phyloP scores from a whole-genome alignment of 345 rosid species.

The Viola odorata region DNA sequence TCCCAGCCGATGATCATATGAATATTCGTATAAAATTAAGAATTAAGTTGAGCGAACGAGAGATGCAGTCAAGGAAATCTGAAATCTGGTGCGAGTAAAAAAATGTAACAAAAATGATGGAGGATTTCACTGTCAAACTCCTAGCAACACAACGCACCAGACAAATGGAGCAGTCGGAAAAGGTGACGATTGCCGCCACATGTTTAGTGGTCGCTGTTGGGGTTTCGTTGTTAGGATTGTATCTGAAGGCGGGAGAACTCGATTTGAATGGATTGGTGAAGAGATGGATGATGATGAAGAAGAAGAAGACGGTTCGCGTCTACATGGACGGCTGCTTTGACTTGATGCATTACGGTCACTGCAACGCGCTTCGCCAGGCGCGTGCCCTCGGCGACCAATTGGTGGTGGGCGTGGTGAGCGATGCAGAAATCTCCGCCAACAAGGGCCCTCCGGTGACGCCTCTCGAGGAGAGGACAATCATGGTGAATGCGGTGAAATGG shows the following conservation, averaged over 20 bases:
- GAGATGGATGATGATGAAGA: conserved; percentile 16
- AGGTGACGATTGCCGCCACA: conserved; percentile 7
- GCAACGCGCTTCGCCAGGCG: conserved; percentile 79
- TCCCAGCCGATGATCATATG: no score
- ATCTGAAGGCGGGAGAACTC: conserved; percentile 5
- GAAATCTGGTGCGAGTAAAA: no score
- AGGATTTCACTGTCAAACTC: no score
- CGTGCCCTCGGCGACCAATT: conserved; percentile 59
- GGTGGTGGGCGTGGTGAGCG: conserved; percentile 78
- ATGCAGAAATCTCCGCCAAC: conserved; percentile 57
- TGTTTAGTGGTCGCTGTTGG: conserved; percentile 15
- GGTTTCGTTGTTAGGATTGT: conserved; percentile 14
- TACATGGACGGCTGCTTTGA: conserved; percentile 87
- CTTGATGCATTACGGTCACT: conserved; percentile 84
- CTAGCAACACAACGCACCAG: no score
- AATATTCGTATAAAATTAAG: no score
- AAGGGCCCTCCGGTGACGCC: conserved; percentile 80
- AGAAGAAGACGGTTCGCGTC: conserved; percentile 51
- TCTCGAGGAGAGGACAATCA: conserved; percentile 57
- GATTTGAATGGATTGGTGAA: conserved; percentile 5
- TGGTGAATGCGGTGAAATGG: conserved; percentile 76
- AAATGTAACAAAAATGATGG: no score
- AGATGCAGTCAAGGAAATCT: no score
- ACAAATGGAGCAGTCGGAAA: conserved; percentile 12
- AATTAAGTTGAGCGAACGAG: no score